A percentile compares a stretch with the other conserved stretches of the same genome.
Conservation (phyloP, 1,284 basidiomycete species). For the Uromyces viciae-fabae region DNA sequence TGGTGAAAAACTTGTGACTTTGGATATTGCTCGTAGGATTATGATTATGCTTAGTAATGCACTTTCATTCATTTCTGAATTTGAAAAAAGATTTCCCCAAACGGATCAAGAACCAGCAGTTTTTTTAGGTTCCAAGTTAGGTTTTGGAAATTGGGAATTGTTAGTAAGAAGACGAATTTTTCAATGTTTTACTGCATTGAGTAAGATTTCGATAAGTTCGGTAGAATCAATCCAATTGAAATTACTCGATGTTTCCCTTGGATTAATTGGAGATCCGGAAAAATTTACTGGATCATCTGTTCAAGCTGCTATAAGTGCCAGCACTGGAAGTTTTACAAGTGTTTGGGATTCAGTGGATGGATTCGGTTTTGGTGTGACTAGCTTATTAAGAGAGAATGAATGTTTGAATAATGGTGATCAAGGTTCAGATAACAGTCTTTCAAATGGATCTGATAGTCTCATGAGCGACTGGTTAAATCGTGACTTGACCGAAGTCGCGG, state of each 20-base stretch:
- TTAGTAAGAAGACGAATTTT: slow-evolving; percentile 78
- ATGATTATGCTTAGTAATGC: slow-evolving; percentile 45
- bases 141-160: slow-evolving; percentile 74
- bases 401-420: slow-evolving; percentile 5
- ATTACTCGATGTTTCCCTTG: slow-evolving; percentile 77
- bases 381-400: slow-evolving; percentile 58
- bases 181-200: slow-evolving; percentile 81
- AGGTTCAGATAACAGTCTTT: slow-evolving; percentile 1
- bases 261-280: slow-evolving; percentile 75
- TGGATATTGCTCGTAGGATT: slow-evolving; percentile 39
- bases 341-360: slow-evolving; percentile 85
- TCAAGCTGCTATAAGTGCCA: slow-evolving; percentile 86
- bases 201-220: slow-evolving; percentile 67
- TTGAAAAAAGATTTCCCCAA: slow-evolving; percentile 33
- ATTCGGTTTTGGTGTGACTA: slow-evolving; percentile 87
- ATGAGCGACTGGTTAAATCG: slow-evolving; percentile 42
- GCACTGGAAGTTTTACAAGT: slow-evolving; percentile 74
- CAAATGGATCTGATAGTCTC: not conserved
- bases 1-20: slow-evolving; percentile 39
- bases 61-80: slow-evolving; percentile 32
- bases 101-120: slow-evolving; percentile 28
- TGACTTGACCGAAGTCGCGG: slow-evolving; percentile 37
- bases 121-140: slow-evolving; percentile 55
- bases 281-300: slow-evolving; percentile 69
- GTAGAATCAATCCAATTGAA: slow-evolving; percentile 70